These are phyloP conservation scores for Candida railenensis DNA, from an alignment of 805 yeast species.

Conservation along the genomic window DNA sequence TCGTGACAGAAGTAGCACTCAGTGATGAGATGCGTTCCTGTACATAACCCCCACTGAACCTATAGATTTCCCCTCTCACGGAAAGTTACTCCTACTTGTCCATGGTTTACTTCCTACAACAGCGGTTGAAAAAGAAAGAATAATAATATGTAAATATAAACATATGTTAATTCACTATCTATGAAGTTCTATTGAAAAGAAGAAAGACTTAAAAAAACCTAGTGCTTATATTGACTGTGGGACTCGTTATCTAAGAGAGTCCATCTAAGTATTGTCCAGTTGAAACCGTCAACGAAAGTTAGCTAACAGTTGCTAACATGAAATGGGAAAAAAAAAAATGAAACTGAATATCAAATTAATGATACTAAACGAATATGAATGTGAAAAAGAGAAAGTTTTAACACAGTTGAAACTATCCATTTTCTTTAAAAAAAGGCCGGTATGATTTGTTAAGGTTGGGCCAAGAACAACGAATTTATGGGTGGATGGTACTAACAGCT, in stretches of 20 bases:
- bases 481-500: neutral
- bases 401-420: neutral
- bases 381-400: neutral
- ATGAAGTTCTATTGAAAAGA: neutral
- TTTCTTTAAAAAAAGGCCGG: neutral
- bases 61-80: too few relatives aligned
- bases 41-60: too few relatives aligned
- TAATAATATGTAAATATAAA: neutral
- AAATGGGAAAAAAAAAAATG: neutral
- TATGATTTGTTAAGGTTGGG: neutral
- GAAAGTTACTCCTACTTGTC: too few relatives aligned
- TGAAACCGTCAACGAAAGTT: too few relatives aligned
- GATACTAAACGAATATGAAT: neutral
- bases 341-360: neutral
- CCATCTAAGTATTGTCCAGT: too few relatives aligned
- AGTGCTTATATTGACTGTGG: neutral
- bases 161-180: neutral
- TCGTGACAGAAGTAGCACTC: too few relatives aligned
- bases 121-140: neutral
- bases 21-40: too few relatives aligned
- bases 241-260: neutral
- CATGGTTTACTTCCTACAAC: too few relatives aligned
- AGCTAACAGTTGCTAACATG: too few relatives aligned
- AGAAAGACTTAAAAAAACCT: neutral
- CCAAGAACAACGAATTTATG: neutral